phyloP scores from a whole-genome alignment of 768 basidiomycete species.

The Xerocomellus intermedius region DNA sequence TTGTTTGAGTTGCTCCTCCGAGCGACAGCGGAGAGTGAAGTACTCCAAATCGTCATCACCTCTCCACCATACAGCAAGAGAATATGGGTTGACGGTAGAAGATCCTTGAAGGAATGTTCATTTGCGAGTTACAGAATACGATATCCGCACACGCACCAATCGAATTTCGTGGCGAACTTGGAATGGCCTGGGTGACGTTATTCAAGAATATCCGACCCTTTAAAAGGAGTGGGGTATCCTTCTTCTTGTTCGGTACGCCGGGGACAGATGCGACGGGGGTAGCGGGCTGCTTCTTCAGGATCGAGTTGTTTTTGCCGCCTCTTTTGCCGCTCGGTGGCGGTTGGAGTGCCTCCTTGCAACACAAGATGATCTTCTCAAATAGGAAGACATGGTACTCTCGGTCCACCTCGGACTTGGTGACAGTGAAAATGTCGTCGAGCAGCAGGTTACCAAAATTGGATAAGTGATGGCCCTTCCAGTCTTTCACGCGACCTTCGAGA shows the following conservation, averaged over 20 bases:
- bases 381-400: conserved; percentile 98
- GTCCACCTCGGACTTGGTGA: conserved; percentile 94
- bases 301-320: conserved; percentile 78
- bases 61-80: conserved; percentile 91
- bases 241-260: conserved; percentile 62
- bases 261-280: conserved; percentile 47
- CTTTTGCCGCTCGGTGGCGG: conserved; percentile 63
- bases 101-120: conserved; percentile 37
- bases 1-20: conserved; percentile 87
- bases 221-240: conserved; percentile 77
- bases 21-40: conserved; percentile 90
- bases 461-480: conserved; percentile 98
- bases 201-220: conserved; percentile 98
- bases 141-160: conserved; percentile 49
- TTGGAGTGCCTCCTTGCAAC: conserved; percentile 87
- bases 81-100: conserved; percentile 57
- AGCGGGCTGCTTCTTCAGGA: conserved; percentile 78
- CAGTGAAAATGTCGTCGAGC: conserved; percentile 92
- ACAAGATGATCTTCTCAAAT: conserved; percentile 98
- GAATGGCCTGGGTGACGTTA: conserved; percentile 84
- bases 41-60: conserved; percentile 91
- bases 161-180: conserved; percentile 55
- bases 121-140: neutral
- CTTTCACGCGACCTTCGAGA: conserved; percentile 83
- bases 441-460: conserved; percentile 92